These are phyloP conservation scores for Geosmithia flava DNA, from an alignment of 2,329 filamentous ascomycete species.

Conservation along the genomic window DNA sequence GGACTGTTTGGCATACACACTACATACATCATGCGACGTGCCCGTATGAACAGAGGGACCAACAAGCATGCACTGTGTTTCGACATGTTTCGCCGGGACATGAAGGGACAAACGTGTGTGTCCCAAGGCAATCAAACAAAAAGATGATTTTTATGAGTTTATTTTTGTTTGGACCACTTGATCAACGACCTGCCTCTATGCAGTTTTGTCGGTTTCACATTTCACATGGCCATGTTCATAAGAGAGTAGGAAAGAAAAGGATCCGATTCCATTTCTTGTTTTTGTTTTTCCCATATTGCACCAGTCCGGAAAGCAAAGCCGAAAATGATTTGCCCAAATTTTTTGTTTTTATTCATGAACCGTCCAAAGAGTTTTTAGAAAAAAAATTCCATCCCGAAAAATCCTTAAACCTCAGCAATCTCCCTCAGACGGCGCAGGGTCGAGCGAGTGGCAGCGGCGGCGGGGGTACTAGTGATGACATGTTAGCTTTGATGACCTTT, in stretches of 20 bases:
- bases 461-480: conserved; percentile 58
- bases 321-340: conserved; percentile 8
- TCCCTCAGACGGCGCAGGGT: conserved; percentile 95
- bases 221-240: neutral
- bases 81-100: no score
- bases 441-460: conserved; percentile 86
- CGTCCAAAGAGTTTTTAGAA: neutral
- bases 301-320: conserved; percentile 34
- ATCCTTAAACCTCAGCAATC: conserved; percentile 82
- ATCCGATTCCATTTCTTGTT: neutral
- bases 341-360: neutral
- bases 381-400: neutral
- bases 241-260: neutral
- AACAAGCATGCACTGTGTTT: no score
- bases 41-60: no score
- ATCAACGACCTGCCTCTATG: no score
- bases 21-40: no score
- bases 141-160: no score
- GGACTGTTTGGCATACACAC: no score
- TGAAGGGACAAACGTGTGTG: no score
- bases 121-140: no score
- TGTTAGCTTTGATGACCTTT: conserved; percentile 10
- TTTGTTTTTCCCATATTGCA: conserved; percentile 20
- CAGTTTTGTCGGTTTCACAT: no score
- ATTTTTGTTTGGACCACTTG: no score